These are phyloP conservation scores for Xylaria nigripes DNA, from an alignment of 495 filamentous ascomycete species.

Conservation along the genomic window DNA sequence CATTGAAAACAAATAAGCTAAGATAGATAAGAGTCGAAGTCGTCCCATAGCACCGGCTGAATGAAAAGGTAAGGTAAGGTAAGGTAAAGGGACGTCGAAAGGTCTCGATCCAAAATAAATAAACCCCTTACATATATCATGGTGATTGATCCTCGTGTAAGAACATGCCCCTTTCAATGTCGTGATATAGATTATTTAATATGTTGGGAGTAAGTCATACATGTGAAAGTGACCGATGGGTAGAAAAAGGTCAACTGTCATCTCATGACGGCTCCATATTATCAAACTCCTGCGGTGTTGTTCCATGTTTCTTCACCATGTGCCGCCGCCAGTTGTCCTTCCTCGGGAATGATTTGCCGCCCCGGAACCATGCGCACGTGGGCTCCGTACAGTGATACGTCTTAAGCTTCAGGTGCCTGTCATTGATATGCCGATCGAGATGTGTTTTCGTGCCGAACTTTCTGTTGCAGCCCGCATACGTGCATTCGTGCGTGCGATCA, in stretches of 20 bases:
- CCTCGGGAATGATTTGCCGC: conserved; percentile 42
- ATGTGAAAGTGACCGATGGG: not conserved
- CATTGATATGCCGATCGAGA: conserved; percentile 44
- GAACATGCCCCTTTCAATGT: not conserved
- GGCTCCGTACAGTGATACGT: conserved; percentile 39
- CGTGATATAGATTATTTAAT: not conserved
- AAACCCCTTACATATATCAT: conserved; percentile 1
- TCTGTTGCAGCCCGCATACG: conserved; percentile 32
- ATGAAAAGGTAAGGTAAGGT: no score
- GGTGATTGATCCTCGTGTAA: not conserved
- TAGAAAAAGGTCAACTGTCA: not conserved
- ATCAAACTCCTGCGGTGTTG: conserved; percentile 18
- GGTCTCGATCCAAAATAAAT: not conserved
- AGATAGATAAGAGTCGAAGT: not conserved
- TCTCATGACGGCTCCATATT: conserved; percentile 19
- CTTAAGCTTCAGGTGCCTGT: conserved; percentile 42
- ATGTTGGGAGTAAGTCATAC: not conserved
- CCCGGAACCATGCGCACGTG: conserved; percentile 39
- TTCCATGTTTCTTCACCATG: conserved; percentile 42
- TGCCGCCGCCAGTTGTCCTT: conserved; percentile 47
- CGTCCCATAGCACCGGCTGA: not conserved
- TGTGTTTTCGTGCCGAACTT: conserved; percentile 46
- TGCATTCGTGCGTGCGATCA: conserved; percentile 38
- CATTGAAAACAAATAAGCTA: not conserved
- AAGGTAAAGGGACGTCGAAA: not conserved